Evolutionary conservation across 345 rosid genomes (phyloP).

Genomic region (Cochlearia excelsa): DNA sequence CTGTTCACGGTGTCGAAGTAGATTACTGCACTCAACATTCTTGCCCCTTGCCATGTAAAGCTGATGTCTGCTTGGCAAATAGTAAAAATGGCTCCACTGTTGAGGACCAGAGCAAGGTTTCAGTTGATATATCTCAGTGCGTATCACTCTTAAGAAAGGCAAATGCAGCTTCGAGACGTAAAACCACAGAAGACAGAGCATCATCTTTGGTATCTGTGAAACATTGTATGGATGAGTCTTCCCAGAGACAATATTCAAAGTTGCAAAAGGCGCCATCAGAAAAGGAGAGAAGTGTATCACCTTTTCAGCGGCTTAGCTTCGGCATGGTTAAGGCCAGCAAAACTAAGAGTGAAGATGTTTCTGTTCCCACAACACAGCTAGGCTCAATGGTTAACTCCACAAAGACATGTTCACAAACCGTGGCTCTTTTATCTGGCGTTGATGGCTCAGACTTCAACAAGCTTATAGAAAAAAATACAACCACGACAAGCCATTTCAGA

Average conservation of each 20-base stretch:
- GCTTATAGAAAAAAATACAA: slow-evolving; percentile 43
- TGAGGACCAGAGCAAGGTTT: slow-evolving; percentile 31
- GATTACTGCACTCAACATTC: slow-evolving; percentile 40
- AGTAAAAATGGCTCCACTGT: slow-evolving; percentile 33
- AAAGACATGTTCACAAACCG: slow-evolving; percentile 42
- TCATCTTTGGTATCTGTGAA: slow-evolving; percentile 19
- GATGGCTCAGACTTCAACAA: slow-evolving; percentile 35
- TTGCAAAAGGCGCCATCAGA: slow-evolving; percentile 42
- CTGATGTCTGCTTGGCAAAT: slow-evolving; percentile 35
- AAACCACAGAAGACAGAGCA: slow-evolving; percentile 9
- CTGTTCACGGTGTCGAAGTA: slow-evolving; percentile 29
- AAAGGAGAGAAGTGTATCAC: slow-evolving; percentile 66
- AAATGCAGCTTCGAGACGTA: slow-evolving; percentile 32
- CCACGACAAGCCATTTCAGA: slow-evolving; percentile 80
- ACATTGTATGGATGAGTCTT: slow-evolving; percentile 28
- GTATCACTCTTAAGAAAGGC: slow-evolving; percentile 35
- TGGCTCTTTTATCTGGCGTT: slow-evolving; percentile 38
- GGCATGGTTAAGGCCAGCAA: slow-evolving; percentile 52
- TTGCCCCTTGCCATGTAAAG: slow-evolving; percentile 42
- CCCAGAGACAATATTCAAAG: slow-evolving; percentile 39
- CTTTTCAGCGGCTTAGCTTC: slow-evolving; percentile 66
- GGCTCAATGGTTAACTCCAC: slow-evolving; percentile 37
- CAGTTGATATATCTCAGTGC: slow-evolving; percentile 38
- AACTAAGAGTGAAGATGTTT: slow-evolving; percentile 48
- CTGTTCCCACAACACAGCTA: slow-evolving; percentile 33